These are phyloP conservation scores for Solanum lignicaule DNA, from an alignment of 257 asterid species.

Conservation along the genomic window DNA sequence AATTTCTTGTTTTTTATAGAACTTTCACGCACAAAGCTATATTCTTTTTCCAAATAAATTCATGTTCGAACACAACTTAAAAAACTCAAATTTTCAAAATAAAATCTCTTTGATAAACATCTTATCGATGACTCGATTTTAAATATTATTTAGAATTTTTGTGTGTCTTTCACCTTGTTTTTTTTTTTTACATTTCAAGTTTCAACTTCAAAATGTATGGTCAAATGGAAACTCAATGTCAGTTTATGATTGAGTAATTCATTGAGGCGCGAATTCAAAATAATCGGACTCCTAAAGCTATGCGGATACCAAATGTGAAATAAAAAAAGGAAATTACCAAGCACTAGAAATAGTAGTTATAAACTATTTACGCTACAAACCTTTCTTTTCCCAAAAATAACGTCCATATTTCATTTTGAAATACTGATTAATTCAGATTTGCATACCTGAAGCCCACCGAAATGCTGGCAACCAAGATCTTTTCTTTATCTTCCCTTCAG, in stretches of 20 bases:
- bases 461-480: neutral
- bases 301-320: too few species aligned
- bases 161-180: too few species aligned
- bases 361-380: neutral
- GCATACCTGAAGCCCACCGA: too few species aligned
- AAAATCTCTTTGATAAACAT: too few species aligned
- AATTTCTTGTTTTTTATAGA: neutral
- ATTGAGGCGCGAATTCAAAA: neutral
- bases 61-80: neutral
- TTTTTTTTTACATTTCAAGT: neutral
- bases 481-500: neutral
- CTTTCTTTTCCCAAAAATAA: neutral
- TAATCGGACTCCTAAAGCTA: too few species aligned
- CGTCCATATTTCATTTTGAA: neutral
- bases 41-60: neutral
- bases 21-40: neutral
- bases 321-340: too few species aligned
- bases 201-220: neutral
- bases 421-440: neutral
- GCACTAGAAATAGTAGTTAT: neutral
- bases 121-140: too few species aligned
- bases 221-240: neutral
- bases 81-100: neutral
- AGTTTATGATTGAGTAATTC: neutral
- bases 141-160: too few species aligned